Conservation (phyloP, 768 basidiomycete genomes). For the Boletus huronensis region DNA sequence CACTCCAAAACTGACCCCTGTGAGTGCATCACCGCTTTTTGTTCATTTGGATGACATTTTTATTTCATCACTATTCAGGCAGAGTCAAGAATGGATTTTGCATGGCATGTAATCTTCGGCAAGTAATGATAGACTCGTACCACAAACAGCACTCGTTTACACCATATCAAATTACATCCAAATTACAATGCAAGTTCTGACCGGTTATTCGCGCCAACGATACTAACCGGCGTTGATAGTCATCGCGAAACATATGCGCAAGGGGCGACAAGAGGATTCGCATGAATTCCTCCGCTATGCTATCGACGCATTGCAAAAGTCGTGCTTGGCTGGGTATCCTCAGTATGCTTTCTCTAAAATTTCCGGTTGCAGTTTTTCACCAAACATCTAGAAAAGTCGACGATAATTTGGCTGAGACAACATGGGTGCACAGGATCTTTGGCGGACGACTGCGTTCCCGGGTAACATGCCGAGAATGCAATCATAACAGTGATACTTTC, state of each 20-base stretch:
- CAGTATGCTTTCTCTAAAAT: constrained; percentile 47
- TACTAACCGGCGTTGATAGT: constrained; percentile 40
- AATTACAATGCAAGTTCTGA: constrained; percentile 59
- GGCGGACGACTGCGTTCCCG: constrained; percentile 90
- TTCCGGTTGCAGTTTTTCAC: constrained; percentile 10
- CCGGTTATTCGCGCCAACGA: not conserved
- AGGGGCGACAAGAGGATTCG: constrained; percentile 94
- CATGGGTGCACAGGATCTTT: constrained; percentile 93
- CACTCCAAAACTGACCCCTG: constrained; percentile 55
- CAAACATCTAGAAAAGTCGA: constrained; percentile 56
- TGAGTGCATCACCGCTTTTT: constrained; percentile 36
- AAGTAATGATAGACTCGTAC: constrained; percentile 55
- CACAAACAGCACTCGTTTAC: constrained; percentile 46
- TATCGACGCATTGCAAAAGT: constrained; percentile 86
- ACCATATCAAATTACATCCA: constrained; percentile 61
- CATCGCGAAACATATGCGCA: constrained; percentile 88
- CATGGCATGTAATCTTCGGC: constrained; percentile 70
- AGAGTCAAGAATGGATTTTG: constrained; percentile 56
- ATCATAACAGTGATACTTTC: constrained; percentile 90
- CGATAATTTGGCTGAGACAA: constrained; percentile 71
- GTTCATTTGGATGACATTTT: not conserved
- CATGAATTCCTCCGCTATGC: constrained; percentile 97
- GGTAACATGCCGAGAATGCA: constrained; percentile 80
- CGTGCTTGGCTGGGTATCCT: constrained; percentile 68
- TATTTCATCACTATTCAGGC: constrained; percentile 32